Evolutionary conservation across 371 early-diverging fungal species (phyloP), one percentile per base, ranked within the genome.

Genomic region (Gilbertella persicaria): DNA sequence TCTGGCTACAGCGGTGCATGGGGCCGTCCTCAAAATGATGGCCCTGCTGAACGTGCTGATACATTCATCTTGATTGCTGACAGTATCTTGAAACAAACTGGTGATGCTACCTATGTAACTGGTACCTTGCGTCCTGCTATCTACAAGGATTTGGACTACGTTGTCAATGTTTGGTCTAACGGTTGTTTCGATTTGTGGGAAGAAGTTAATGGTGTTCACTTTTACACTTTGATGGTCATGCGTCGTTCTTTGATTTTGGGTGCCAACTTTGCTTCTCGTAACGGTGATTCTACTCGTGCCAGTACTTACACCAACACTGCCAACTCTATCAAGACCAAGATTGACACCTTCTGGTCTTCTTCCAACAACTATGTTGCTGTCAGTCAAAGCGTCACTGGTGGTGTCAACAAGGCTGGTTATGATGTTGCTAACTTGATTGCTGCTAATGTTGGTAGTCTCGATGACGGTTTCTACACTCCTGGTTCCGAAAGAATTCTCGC

Each of bases 1-100:
- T 39, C 79, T 12, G 58, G 72, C 20, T 87, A 67, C 49, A 69
- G 65, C 0, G 73, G 69, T 0, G 53, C 66, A 17, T 86, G 87
- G 91, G 86, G 91, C 42, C 66, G 71, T 29, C 91, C 91, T 21
- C 92, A 93, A 64, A 86, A 87, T 58, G 94, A 93, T 62, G 92
- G 91, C 0, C 93, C 93, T 14, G 92, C 90, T 17, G 76, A 86
- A 20, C 82, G 93, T 6, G 89, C 85, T 0, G 58, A 65, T 4
- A 62, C 80, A 6, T 40, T 88, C 19, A 75, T 80, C 1, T 41
- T 64, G 26, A 83, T 80, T 46, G 80, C 80, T 3, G 39, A 73
- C 2, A 58, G 60, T 35, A 73, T 67, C 42, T 44, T 61, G 24
- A 57, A 45, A n/a, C 62, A 62, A 50, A 55, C 48, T 4, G 28